Evolutionary conservation across 441 rosid species (phyloP), one percentile per base, ranked within the genome.

Genomic region (Sinapis alba): DNA sequence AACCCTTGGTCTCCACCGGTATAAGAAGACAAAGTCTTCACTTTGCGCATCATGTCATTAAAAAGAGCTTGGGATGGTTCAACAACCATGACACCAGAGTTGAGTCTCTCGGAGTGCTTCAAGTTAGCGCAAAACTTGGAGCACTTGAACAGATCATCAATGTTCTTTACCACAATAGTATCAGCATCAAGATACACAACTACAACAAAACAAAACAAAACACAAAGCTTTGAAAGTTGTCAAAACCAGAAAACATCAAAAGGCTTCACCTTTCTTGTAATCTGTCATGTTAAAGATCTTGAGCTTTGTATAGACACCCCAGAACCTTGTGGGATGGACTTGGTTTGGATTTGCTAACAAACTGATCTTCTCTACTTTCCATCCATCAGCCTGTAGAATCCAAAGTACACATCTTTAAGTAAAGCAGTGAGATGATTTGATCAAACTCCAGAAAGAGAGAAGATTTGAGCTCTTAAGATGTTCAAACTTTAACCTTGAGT

Each of bases 1-100:
- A 95, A 95, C 26, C 98, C 97, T 73, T 95, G 98, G 77, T 93
- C 99, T 30, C 98, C 99, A 71, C 99, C 97, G 0, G 99, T 95
- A 73, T 95, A 95, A 43, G 98, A 95, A 0, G 80, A 81, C 88
- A 93, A 81, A 50, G 88, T 89, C 69, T 74, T 89, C 43, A 95
- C 95, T 89, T 91, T 47, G 2, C 30, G 86, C 90, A 93, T 88
- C 97, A 95, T 95, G 69, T 93, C 94, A 23, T 76, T 83, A 57
- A 95, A 95, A 69, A 95, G 51, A 10, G 83, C 71, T 79, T 77
- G 82, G 6, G 97, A 91, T 19, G 99, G 98, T 78, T 95, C 99
- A 81, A 93, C 96, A 20, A 95, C 99, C 98, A 95, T 86, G 68
- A 95, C 99, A 76, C 98, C 97, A 45, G 98, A 91, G 82, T 95